Evolutionary conservation across 2,329 filamentous ascomycete species (phyloP), one percentile per base, ranked within the genome.

Genomic region (Lecanicillium sp.): DNA sequence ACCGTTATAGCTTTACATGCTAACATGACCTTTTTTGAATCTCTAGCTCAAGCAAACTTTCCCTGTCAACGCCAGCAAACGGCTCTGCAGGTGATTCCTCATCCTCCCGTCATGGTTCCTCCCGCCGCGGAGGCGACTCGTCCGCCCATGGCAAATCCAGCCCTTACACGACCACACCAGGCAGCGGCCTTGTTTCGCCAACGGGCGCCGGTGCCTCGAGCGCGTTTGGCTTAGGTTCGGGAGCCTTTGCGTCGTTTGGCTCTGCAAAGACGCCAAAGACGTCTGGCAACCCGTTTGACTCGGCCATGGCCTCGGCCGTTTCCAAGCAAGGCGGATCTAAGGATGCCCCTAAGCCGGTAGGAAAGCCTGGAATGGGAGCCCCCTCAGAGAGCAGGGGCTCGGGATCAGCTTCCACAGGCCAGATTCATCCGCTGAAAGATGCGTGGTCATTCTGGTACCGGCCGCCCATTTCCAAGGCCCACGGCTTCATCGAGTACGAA

Each of bases 371-470:
- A 46, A 68, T 70, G 64, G 57, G 63, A 41, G 62, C 69, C 41
- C 67, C 73, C 43, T 57, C 67, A 42, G 68, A 73, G 53, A 52
- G 56, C 38, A 57, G 48, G 35, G 41, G 47, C 12, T 40, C 50
- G 15, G 44, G 45, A n/a, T 58, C 63, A 38, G 58, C 62, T 38
- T 25, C 22, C 7, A 61, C 65, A 41, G 51, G 64, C 41, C 65
- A 70, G 51, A 52, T 57, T 44, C 63, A 65, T 47, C 72, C 75
- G 43, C 71, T 96, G 52, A 88, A 85, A 64, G 81, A 87, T 60
- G 82, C 80, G 46, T 98, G 92, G 92, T 82, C 94, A 25, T 87
- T 96, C 59, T 96, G 92, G 88, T 98, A 94, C 64, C 79, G 92
- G 43, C 92, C 92, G 29, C 92, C 92, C 35, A 95, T 94, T 52